Percentiles rank a stretch among this genome's conserved stretches.
phyloP scores from a whole-genome alignment of 306 rosid genomes.

The Castanopsis chinensis region DNA sequence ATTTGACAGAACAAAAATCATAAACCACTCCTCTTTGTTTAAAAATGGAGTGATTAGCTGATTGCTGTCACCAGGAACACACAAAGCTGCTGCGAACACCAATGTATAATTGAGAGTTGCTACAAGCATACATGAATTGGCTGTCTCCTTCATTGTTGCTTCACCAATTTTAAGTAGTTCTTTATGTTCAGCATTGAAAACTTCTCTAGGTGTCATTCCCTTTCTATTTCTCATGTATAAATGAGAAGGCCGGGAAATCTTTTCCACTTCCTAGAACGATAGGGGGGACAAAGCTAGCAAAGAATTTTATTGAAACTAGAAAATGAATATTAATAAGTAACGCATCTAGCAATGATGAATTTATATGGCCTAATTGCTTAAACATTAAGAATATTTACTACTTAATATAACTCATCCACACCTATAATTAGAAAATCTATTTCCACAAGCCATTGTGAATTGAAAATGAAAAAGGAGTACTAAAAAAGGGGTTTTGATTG shows the following conservation, averaged over 20 bases:
- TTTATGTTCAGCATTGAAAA: neutral
- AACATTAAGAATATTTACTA: too few relatives aligned
- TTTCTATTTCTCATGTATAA: neutral
- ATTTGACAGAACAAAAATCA: slow-evolving; percentile 1
- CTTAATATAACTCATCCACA: too few relatives aligned
- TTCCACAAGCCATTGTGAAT: too few relatives aligned
- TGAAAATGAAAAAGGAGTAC: neutral
- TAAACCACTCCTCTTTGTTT: neutral
- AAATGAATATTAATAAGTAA: neutral
- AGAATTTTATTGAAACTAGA: too few relatives aligned
- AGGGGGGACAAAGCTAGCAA: neutral
- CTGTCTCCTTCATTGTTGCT: neutral
- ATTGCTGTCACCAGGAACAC: neutral
- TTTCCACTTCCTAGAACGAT: neutral
- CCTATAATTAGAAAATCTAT: too few relatives aligned
- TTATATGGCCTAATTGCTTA: neutral
- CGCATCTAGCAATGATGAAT: neutral
- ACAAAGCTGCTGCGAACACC: neutral
- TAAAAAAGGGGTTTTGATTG: neutral
- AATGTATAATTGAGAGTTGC: slow-evolving; percentile 10
- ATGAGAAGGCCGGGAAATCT: neutral
- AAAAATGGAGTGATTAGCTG: neutral
- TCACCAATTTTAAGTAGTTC: neutral
- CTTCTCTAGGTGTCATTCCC: neutral
- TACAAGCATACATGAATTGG: slow-evolving; percentile 20